Evolutionary conservation across 345 rosid species (phyloP).

Genomic region (Geranium rotundifolium): DNA sequence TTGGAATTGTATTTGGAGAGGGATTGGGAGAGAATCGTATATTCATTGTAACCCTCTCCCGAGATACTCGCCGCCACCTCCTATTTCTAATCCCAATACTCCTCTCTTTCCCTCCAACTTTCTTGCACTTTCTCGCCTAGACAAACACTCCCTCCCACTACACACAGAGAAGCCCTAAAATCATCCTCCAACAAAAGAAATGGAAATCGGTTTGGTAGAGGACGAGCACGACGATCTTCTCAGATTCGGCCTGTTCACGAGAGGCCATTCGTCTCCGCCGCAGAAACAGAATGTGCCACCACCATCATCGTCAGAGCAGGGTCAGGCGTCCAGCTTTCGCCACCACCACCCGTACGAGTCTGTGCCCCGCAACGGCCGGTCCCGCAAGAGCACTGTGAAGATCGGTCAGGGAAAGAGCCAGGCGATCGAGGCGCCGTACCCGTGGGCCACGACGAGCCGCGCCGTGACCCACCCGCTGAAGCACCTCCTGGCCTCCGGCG

Average conservation of each 20-base stretch:
- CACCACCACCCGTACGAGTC: neutral
- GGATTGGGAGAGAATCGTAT: too few species aligned
- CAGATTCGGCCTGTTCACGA: neutral
- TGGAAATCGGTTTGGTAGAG: neutral
- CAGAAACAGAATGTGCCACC: neutral
- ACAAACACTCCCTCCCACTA: neutral
- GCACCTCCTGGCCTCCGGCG: constrained; percentile 23
- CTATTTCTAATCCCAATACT: neutral
- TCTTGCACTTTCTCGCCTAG: neutral
- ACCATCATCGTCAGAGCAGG: neutral
- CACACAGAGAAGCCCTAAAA: too few species aligned
- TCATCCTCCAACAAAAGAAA: too few species aligned
- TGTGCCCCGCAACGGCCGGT: constrained; percentile 7
- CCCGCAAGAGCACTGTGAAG: constrained; percentile 1
- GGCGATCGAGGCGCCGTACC: constrained; percentile 34
- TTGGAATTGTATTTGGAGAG: too few species aligned
- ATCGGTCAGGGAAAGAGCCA: constrained; percentile 23
- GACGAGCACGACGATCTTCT: neutral
- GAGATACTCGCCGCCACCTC: neutral
- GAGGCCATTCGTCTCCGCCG: neutral
- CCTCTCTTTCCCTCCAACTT: neutral
- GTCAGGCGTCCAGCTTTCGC: neutral
- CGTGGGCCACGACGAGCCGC: constrained; percentile 53
- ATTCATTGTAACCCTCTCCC: too few species aligned
- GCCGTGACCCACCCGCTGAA: constrained; percentile 37